Evolutionary conservation across 352 stramenopile genomes (phyloP).

Genomic region (Phytophthora agathidicida): DNA sequence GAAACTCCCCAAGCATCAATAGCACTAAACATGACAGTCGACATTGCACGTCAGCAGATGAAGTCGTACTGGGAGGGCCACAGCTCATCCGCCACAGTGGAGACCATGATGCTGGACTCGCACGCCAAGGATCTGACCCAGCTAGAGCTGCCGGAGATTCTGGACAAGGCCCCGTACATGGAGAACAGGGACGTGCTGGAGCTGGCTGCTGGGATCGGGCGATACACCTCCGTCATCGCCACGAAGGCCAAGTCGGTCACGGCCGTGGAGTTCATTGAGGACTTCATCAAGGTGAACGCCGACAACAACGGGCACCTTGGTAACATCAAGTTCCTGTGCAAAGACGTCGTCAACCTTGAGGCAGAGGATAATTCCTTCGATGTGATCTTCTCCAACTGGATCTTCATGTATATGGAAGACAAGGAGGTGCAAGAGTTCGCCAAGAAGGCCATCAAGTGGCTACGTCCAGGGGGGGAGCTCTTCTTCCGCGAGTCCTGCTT

Average conservation of each 20-base stretch:
- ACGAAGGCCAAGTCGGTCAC: constrained; percentile 55
- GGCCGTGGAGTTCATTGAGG: constrained; percentile 81
- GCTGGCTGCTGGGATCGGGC: constrained; percentile 56
- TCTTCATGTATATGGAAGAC: constrained; percentile 78
- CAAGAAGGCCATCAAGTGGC: constrained; percentile 65
- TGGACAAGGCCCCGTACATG: constrained; percentile 65
- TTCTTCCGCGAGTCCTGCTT: constrained; percentile 82
- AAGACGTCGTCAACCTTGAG: constrained; percentile 76
- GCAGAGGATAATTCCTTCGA: constrained; percentile 61
- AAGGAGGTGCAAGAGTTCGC: constrained; percentile 62
- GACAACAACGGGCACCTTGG: constrained; percentile 52
- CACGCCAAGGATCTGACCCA: constrained; percentile 70
- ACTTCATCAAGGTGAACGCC: constrained; percentile 74
- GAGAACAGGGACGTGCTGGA: constrained; percentile 65
- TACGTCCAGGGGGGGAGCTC: constrained; percentile 63
- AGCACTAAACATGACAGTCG: constrained; percentile 42
- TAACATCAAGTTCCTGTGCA: constrained; percentile 71
- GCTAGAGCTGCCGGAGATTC: constrained; percentile 75
- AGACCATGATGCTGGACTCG: constrained; percentile 87
- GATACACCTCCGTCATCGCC: constrained; percentile 64
- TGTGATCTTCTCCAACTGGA: constrained; percentile 79
- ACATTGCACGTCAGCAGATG: constrained; percentile 64
- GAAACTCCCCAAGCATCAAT: constrained; percentile 3
- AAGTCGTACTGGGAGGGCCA: constrained; percentile 83
- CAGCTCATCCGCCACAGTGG: constrained; percentile 58